Percentiles rank a stretch among this genome's conserved stretches.
phyloP scores from a whole-genome alignment of 1,284 basidiomycete species.

The Xanthoconium separans region DNA sequence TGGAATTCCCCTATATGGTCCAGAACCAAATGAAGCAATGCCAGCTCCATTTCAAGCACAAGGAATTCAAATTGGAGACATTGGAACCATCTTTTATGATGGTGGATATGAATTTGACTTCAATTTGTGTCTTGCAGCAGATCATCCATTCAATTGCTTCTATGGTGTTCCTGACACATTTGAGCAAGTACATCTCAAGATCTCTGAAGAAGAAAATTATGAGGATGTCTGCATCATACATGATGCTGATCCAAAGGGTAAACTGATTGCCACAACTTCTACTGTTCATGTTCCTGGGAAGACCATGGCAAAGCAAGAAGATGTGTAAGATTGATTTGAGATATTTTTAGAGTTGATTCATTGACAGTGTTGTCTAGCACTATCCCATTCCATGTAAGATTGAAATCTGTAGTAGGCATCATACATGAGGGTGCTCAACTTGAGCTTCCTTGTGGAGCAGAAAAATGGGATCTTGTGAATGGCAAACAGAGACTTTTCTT shows the following conservation, averaged over 20 bases:
- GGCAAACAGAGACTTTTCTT: too few relatives aligned
- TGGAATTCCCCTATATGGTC: neutral
- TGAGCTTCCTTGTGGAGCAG: neutral
- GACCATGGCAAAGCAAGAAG: too few relatives aligned
- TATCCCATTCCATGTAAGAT: too few relatives aligned
- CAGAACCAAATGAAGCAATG: neutral
- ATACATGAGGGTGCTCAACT: neutral
- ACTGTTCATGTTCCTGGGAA: too few relatives aligned
- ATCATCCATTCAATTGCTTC: neutral
- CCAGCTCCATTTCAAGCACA: neutral
- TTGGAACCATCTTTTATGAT: too few relatives aligned
- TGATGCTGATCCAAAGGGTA: neutral
- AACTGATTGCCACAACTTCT: too few relatives aligned
- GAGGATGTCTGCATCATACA: neutral
- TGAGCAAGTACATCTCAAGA: neutral
- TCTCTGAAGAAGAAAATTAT: neutral
- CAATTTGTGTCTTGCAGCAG: neutral
- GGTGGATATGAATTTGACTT: neutral
- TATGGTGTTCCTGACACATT: neutral
- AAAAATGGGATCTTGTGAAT: neutral
- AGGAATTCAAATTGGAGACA: neutral
- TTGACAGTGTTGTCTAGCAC: too few relatives aligned
- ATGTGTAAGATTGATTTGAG: too few relatives aligned
- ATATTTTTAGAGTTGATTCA: too few relatives aligned
- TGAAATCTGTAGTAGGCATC: neutral